Percentiles rank a stretch among this genome's conserved stretches.
These are phyloP conservation scores for Prunus mume DNA, from an alignment of 306 rosid genomes.

Conservation along the genomic window DNA sequence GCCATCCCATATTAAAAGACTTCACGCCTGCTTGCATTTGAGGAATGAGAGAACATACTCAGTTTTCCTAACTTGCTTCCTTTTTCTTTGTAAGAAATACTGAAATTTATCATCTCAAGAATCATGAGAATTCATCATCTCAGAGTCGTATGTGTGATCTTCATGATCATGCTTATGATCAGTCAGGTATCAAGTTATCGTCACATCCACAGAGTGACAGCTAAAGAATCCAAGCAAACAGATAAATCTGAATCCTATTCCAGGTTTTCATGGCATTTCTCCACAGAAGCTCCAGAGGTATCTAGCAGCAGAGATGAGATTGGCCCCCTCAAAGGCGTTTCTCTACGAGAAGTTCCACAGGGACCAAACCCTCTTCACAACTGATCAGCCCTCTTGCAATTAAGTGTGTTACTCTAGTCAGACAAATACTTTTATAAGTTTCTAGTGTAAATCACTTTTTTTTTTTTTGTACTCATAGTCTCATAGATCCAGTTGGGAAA, in stretches of 20 bases:
- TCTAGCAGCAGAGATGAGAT: conserved; percentile 18
- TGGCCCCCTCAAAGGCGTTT: conserved; percentile 42
- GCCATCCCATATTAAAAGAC: conserved; percentile 39
- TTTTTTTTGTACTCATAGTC: conserved; percentile 13
- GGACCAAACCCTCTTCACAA: conserved; percentile 95
- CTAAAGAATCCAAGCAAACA: conserved; percentile 38
- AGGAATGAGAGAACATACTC: conserved; percentile 20
- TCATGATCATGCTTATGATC: conserved; percentile 49
- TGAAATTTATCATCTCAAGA: conserved; percentile 16
- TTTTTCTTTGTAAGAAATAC: conserved; percentile 10
- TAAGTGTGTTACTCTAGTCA: conserved; percentile 25
- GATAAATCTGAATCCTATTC: conserved; percentile 25
- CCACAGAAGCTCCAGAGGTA: conserved; percentile 36
- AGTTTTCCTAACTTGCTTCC: conserved; percentile 22
- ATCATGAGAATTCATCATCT: conserved; percentile 50
- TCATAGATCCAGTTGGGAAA: conserved; percentile 27
- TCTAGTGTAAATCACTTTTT: conserved; percentile 21
- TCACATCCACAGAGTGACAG: conserved; percentile 31
- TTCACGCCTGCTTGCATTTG: conserved; percentile 23
- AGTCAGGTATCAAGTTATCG: conserved; percentile 50
- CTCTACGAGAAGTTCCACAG: conserved; percentile 63
- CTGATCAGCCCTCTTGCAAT: conserved; percentile 41
- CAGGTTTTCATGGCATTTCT: conserved; percentile 45
- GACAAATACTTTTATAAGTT: conserved; percentile 39
- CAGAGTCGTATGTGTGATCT: conserved; percentile 40